A percentile compares a stretch with the other conserved stretches of the same genome.
These are phyloP conservation scores for Aspergillus cejpii DNA, from an alignment of 2,329 filamentous ascomycete genomes.

Conservation along the genomic window DNA sequence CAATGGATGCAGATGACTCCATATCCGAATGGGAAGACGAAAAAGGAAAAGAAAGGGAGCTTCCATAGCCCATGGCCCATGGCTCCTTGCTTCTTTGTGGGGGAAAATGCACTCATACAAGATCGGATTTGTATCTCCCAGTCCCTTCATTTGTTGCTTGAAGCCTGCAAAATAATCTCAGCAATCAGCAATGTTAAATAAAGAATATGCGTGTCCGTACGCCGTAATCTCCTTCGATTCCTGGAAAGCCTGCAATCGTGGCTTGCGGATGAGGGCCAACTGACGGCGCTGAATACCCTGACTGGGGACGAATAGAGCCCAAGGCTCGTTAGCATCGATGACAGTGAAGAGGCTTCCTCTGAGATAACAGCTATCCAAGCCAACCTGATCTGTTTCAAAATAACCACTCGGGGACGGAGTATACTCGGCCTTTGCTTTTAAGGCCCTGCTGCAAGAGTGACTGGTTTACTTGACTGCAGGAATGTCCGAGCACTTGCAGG, in stretches of 20 bases:
- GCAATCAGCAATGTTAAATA: background rate
- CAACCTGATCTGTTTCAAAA: background rate
- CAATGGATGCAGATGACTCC: too few relatives aligned
- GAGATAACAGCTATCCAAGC: background rate
- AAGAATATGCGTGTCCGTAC: background rate
- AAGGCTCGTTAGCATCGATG: too few relatives aligned
- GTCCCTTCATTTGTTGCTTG: too few relatives aligned
- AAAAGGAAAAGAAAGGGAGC: background rate
- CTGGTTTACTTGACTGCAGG: background rate
- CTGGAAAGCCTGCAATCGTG: background rate
- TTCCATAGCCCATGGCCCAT: too few relatives aligned
- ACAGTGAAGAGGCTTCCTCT: too few relatives aligned
- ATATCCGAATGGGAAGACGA: background rate
- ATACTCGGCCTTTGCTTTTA: background rate
- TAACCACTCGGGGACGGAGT: too few relatives aligned
- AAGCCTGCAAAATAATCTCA: background rate
- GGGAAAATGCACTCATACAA: slow-evolving; percentile 7
- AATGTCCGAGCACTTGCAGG: slow-evolving; percentile 2
- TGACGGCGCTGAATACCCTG: too few relatives aligned
- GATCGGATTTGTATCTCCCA: background rate
- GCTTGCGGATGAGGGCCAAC: background rate
- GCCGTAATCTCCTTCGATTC: background rate
- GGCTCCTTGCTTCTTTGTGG: slow-evolving; percentile 15
- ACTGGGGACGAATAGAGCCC: too few relatives aligned
- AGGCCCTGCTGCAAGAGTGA: background rate